Conservation (phyloP, 345 rosid genomes). For the Eucalyptus regnans region DNA sequence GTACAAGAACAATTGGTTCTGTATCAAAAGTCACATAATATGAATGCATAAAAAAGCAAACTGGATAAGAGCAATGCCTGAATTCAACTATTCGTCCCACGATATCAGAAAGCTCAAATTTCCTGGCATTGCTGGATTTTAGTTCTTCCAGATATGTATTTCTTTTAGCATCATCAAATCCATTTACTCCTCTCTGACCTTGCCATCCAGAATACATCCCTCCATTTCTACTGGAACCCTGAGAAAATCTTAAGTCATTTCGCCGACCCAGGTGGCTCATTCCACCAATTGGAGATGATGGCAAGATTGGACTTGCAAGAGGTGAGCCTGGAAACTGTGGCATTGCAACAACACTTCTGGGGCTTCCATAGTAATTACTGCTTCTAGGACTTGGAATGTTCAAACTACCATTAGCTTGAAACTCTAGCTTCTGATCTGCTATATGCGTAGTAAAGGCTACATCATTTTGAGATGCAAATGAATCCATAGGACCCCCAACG, state of each 20-base stretch:
- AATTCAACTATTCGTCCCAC: conserved; percentile 85
- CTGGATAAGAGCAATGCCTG: conserved; percentile 38
- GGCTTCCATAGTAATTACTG: conserved; percentile 38
- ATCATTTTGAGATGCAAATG: conserved; percentile 32
- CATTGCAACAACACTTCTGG: conserved; percentile 51
- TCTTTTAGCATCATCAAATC: conserved; percentile 45
- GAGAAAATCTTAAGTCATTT: conserved; percentile 50
- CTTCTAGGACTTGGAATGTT: conserved; percentile 38
- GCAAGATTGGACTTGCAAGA: conserved; percentile 56
- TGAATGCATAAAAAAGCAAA: not conserved
- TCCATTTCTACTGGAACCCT: conserved; percentile 40
- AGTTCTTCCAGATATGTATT: conserved; percentile 88
- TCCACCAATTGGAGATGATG: conserved; percentile 60
- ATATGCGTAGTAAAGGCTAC: conserved; percentile 17
- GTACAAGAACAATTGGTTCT: not conserved
- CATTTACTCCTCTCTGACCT: conserved; percentile 54
- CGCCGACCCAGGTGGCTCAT: conserved; percentile 36
- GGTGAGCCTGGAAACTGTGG: conserved; percentile 56
- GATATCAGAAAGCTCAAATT: conserved; percentile 79
- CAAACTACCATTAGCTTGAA: conserved; percentile 30
- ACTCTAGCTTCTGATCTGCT: conserved; percentile 42
- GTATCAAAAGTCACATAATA: not conserved
- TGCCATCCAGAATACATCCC: conserved; percentile 75
- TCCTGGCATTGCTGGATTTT: conserved; percentile 69
- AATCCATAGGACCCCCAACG: conserved; percentile 24